A percentile compares a stretch with the other conserved stretches of the same genome.
phyloP scores from a whole-genome alignment of 2,329 filamentous ascomycete genomes.

The Chrysoporthe puriensis region DNA sequence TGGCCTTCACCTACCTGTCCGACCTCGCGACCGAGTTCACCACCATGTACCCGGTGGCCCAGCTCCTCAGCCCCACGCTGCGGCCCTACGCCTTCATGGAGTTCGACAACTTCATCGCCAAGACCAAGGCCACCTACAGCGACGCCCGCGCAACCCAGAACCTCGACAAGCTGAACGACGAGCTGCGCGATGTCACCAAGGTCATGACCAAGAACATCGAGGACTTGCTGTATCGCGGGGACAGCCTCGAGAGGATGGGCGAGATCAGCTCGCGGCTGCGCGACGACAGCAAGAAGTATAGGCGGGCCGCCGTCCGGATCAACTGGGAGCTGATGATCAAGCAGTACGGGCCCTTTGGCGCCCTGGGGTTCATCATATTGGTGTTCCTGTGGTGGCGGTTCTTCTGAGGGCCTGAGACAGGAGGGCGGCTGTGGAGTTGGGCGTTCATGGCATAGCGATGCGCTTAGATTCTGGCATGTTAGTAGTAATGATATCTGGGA shows the following conservation, averaged over 20 bases:
- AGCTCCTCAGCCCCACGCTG: constrained; percentile 74
- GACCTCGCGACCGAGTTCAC: constrained; percentile 91
- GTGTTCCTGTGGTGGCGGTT: constrained; percentile 93
- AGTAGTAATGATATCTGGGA: neutral
- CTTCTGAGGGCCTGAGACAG: constrained; percentile 66
- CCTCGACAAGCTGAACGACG: constrained; percentile 92
- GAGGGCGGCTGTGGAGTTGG: constrained; percentile 21
- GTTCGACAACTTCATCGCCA: constrained; percentile 95
- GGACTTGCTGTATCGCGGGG: constrained; percentile 91
- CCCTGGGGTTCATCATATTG: constrained; percentile 78
- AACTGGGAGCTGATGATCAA: constrained; percentile 97
- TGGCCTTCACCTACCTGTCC: constrained; percentile 96
- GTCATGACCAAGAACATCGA: constrained; percentile 99
- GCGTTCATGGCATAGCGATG: constrained; percentile 26
- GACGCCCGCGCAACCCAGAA: constrained; percentile 90
- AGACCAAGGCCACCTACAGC: constrained; percentile 91
- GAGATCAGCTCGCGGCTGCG: constrained; percentile 85
- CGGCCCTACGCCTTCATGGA: constrained; percentile 97
- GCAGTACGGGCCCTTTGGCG: constrained; percentile 93
- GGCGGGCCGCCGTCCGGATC: constrained; percentile 88
- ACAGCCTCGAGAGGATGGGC: constrained; percentile 95
- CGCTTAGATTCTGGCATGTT: constrained; percentile 14
- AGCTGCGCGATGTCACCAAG: constrained; percentile 95
- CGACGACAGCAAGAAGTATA: constrained; percentile 95
- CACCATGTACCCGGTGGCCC: constrained; percentile 74